Evolutionary conservation across 106 monocot species (phyloP).

Genomic region (Phalaenopsis aphrodite): DNA sequence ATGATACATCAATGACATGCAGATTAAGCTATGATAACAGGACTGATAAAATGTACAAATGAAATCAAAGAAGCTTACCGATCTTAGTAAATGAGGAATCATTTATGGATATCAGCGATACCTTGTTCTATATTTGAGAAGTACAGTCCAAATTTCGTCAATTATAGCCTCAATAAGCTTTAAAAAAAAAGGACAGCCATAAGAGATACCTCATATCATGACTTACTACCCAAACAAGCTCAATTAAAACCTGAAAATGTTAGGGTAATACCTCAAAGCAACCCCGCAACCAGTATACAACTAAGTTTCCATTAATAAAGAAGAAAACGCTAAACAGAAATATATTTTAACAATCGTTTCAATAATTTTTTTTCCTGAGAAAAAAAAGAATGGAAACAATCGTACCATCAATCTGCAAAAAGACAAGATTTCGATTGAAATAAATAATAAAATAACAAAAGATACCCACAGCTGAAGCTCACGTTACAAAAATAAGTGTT

Average conservation of each 20-base stretch:
- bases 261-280: background rate
- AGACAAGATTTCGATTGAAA: background rate
- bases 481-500: background rate
- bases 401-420: background rate
- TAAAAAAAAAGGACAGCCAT: background rate
- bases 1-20: background rate
- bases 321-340: background rate
- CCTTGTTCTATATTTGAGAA: background rate
- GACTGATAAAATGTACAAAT: background rate
- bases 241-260: background rate
- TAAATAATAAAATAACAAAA: background rate
- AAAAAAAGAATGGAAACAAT: background rate
- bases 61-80: background rate
- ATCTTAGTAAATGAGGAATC: background rate
- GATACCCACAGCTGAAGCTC: constrained; percentile 6
- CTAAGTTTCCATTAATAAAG: background rate
- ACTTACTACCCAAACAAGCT: background rate
- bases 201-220: background rate
- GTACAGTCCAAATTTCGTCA: background rate
- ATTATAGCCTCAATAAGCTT: background rate
- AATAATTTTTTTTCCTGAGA: background rate
- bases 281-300: background rate
- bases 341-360: background rate
- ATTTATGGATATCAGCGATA: background rate
- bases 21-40: background rate